These are phyloP conservation scores for Penicillium hesseltinei DNA, from an alignment of 2,329 filamentous ascomycete species.

Conservation along the genomic window DNA sequence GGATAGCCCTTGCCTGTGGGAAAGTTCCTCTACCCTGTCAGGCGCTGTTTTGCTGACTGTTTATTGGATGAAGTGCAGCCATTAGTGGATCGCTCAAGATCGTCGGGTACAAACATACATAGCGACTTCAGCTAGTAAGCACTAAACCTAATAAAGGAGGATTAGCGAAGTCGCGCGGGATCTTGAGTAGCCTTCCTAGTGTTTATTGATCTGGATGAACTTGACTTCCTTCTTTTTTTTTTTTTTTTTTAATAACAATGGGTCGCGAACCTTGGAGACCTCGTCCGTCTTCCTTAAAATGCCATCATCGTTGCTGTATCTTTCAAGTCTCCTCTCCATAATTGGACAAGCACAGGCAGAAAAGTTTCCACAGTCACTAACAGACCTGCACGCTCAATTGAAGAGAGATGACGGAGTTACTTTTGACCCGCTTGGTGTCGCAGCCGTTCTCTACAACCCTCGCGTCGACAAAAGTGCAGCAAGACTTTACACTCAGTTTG, in stretches of 20 bases:
- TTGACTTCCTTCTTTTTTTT: not conserved
- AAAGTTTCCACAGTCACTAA: not conserved
- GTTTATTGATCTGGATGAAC: not conserved
- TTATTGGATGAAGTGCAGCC: not conserved
- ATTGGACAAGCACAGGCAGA: not conserved
- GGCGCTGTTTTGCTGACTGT: too few species aligned
- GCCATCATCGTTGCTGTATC: not conserved
- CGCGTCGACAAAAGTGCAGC: slow-evolving; percentile 32
- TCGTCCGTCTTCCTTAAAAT: not conserved
- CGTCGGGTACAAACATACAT: not conserved
- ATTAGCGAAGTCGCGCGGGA: not conserved
- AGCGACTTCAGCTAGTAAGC: not conserved
- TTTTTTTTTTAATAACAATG: not conserved
- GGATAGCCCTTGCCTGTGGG: too few species aligned
- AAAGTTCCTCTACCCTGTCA: too few species aligned
- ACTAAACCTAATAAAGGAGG: not conserved
- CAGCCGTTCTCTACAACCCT: slow-evolving; percentile 32
- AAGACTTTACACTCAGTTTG: slow-evolving; percentile 31
- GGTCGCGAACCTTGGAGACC: not conserved
- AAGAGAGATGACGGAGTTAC: slow-evolving; percentile 19
- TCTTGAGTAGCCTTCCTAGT: not conserved
- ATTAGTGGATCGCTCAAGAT: not conserved
- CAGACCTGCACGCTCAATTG: not conserved
- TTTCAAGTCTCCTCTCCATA: not conserved
- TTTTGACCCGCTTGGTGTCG: slow-evolving; percentile 37